Evolutionary conservation across 768 basidiomycete species (phyloP).

Genomic region (Hortiboletus campestris): DNA sequence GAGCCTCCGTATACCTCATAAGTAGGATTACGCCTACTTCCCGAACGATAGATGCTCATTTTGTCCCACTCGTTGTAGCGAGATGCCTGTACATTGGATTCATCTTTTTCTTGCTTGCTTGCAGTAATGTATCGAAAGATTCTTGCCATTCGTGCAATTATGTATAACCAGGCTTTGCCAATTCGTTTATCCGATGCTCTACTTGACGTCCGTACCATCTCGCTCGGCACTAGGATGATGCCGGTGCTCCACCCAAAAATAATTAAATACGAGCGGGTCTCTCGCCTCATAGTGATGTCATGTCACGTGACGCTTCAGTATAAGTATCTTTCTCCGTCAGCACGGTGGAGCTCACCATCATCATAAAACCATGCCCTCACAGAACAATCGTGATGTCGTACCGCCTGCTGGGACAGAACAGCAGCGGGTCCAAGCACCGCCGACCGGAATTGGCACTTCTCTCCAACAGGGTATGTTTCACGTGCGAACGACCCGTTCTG

Average conservation of each 20-base stretch:
- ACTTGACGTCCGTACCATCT: not conserved
- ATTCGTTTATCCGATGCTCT: not conserved
- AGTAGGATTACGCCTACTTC: not conserved
- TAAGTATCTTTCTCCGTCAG: not conserved
- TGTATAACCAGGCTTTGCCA: not conserved
- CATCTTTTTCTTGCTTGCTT: not conserved
- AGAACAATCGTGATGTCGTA: not conserved
- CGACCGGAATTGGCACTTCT: slow-evolving; percentile 25
- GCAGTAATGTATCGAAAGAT: not conserved
- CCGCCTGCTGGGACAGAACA: slow-evolving; percentile 3
- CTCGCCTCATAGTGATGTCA: slow-evolving; percentile 17
- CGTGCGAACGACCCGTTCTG: not conserved
- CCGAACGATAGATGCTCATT: not conserved
- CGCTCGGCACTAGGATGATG: too few relatives aligned
- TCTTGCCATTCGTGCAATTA: not conserved
- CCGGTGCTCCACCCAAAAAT: too few relatives aligned
- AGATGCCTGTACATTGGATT: not conserved
- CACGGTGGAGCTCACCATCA: not conserved
- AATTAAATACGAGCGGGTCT: too few relatives aligned
- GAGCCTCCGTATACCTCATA: slow-evolving; percentile 7
- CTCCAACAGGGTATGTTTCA: slow-evolving; percentile 40
- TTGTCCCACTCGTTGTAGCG: not conserved
- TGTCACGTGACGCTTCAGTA: slow-evolving; percentile 20
- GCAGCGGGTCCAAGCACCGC: not conserved
- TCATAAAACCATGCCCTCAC: slow-evolving; percentile 2